These are phyloP conservation scores for Salvia sclarea DNA, from an alignment of 305 asterid genomes.

Conservation along the genomic window DNA sequence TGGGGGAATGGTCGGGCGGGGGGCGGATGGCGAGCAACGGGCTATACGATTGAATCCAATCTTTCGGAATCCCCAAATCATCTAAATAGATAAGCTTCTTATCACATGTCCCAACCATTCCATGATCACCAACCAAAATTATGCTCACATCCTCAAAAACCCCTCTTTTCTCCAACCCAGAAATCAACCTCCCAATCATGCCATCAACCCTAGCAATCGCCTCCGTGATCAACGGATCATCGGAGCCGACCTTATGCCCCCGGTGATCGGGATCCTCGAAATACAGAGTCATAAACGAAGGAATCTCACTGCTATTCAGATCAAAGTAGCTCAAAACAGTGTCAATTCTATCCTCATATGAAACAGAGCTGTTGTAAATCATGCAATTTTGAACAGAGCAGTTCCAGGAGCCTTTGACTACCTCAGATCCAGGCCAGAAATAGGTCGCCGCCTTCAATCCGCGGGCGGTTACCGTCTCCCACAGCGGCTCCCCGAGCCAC, in stretches of 20 bases:
- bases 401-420: conserved; percentile 63
- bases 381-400: conserved; percentile 54
- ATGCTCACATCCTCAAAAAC: conserved; percentile 70
- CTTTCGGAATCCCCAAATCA: conserved; percentile 63
- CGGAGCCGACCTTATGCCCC: conserved; percentile 76
- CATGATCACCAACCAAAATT: conserved; percentile 80
- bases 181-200: conserved; percentile 64
- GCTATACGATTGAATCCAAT: conserved; percentile 63
- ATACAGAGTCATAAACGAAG: conserved; percentile 70
- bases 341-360: conserved; percentile 70
- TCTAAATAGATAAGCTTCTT: conserved; percentile 60
- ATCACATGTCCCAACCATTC: conserved; percentile 86
- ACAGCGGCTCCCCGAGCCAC: conserved; percentile 87
- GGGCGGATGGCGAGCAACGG: conserved; percentile 78
- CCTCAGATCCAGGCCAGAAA: conserved; percentile 91
- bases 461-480: conserved; percentile 64
- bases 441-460: conserved; percentile 70
- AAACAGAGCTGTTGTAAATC: conserved; percentile 54
- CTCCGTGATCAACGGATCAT: conserved; percentile 61
- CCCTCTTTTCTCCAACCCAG: conserved; percentile 65
- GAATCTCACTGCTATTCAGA: conserved; percentile 56
- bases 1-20: conserved; percentile 36
- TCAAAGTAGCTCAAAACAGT: conserved; percentile 65
- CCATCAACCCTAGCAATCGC: conserved; percentile 59
- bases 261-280: conserved; percentile 81